phyloP scores from a whole-genome alignment of 1,284 basidiomycete species.

The Irpex sp. region DNA sequence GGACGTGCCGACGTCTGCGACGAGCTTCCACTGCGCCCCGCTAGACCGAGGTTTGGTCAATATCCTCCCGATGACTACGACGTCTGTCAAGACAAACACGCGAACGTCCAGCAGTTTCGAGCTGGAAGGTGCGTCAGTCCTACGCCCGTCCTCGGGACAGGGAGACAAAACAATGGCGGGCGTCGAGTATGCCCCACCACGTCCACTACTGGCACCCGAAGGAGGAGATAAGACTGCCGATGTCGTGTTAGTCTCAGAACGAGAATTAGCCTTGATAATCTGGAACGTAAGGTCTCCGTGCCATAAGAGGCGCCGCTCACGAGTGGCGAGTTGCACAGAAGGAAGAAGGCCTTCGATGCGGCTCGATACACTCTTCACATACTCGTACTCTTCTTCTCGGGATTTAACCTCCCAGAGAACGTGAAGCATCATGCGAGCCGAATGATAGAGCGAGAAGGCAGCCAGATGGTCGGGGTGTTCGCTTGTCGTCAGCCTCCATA shows the following conservation, averaged over 20 bases:
- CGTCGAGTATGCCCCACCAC: neutral
- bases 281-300: constrained; percentile 45
- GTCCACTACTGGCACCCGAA: neutral
- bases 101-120: constrained; percentile 28
- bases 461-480: constrained; percentile 66
- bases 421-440: constrained; percentile 65
- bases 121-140: neutral
- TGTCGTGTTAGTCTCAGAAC: neutral
- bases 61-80: constrained; percentile 40
- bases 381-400: constrained; percentile 79
- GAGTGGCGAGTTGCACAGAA: constrained; percentile 49
- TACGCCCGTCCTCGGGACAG: constrained; percentile 1
- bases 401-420: constrained; percentile 81
- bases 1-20: neutral
- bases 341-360: constrained; percentile 59
- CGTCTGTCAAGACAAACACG: constrained; percentile 68
- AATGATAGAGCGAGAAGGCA: constrained; percentile 63
- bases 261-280: neutral
- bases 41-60: constrained; percentile 28
- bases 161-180: constrained; percentile 10
- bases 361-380: constrained; percentile 58
- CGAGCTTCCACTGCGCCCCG: constrained; percentile 29
- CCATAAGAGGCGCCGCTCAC: constrained; percentile 71
- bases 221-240: neutral
- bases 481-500: constrained; percentile 67